Evolutionary conservation across 2,329 filamentous ascomycete genomes (phyloP).

Genomic region (Aspergillus transmontanensis): DNA sequence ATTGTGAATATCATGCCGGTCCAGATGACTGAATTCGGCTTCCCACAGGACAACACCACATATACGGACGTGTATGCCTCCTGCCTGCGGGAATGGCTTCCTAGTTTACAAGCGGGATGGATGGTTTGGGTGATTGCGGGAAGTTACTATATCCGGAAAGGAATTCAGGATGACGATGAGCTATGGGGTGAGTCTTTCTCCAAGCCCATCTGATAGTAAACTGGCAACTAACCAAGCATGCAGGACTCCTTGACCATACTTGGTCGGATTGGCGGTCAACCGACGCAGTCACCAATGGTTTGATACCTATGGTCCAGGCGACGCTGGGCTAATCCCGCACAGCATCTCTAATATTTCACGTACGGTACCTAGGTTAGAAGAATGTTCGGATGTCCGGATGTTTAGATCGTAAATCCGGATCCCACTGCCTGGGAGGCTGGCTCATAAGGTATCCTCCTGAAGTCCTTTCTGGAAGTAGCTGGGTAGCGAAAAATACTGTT

Average conservation of each 20-base stretch:
- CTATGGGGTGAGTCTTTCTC: slow-evolving; percentile 45
- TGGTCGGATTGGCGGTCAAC: slow-evolving; percentile 54
- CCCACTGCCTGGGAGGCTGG: neutral
- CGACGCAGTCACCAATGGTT: slow-evolving; percentile 20
- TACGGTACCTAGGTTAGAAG: neutral
- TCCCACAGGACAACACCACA: slow-evolving; percentile 51
- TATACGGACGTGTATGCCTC: slow-evolving; percentile 55
- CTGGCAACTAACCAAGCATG: neutral
- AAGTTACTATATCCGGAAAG: slow-evolving; percentile 60
- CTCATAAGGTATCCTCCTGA: neutral
- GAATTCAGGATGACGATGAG: slow-evolving; percentile 60
- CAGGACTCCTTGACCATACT: slow-evolving; percentile 56
- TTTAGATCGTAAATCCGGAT: neutral
- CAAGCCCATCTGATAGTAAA: neutral
- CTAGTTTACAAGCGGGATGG: slow-evolving; percentile 56
- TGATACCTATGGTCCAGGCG: neutral
- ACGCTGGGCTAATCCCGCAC: neutral
- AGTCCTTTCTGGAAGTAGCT: neutral
- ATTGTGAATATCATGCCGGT: slow-evolving; percentile 44
- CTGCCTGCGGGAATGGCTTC: slow-evolving; percentile 56
- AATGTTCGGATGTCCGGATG: neutral
- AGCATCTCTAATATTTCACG: neutral
- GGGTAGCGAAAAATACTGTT: neutral
- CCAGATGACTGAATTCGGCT: slow-evolving; percentile 50
- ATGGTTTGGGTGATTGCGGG: slow-evolving; percentile 62